Conservation (phyloP, 129 eudicot species). For the Ambrosia trifida region DNA sequence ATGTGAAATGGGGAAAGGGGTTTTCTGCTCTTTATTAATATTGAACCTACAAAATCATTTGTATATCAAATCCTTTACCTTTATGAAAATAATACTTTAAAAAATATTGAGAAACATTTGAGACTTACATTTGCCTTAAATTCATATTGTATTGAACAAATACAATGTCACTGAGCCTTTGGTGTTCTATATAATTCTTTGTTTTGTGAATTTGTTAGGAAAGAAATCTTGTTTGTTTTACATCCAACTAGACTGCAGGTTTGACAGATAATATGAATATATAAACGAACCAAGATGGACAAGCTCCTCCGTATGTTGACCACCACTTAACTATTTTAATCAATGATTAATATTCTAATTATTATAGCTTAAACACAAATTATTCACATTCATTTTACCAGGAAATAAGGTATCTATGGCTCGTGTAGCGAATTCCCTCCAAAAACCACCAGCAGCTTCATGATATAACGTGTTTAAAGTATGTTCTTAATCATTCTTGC, state of each 20-base stretch:
- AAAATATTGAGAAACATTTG: not conserved
- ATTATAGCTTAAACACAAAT: constrained; percentile 8
- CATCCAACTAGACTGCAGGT: constrained; percentile 74
- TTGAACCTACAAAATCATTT: constrained; percentile 44
- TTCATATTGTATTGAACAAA: constrained; percentile 83
- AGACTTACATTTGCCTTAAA: constrained; percentile 73
- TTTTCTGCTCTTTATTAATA: constrained; percentile 52
- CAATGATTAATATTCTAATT: constrained; percentile 22
- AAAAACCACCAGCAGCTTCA: constrained; percentile 78
- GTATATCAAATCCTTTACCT: not conserved
- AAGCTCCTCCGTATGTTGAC: constrained; percentile 93
- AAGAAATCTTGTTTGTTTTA: constrained; percentile 47
- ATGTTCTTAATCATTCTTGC: no score
- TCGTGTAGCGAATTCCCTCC: constrained; percentile 82
- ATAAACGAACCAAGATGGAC: constrained; percentile 84
- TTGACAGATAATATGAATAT: constrained; percentile 83
- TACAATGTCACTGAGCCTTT: constrained; percentile 72
- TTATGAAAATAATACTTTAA: not conserved
- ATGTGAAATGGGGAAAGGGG: constrained; percentile 57
- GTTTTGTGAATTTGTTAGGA: constrained; percentile 67
- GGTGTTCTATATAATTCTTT: constrained; percentile 71
- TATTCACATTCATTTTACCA: constrained; percentile 38
- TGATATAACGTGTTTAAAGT: no score
- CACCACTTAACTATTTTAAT: constrained; percentile 84
- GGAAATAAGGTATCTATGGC: constrained; percentile 78